Evolutionary conservation across 2,329 filamentous ascomycete species (phyloP), one percentile per base, ranked within the genome.

Genomic region (Macrophomina pseudophaseolina): DNA sequence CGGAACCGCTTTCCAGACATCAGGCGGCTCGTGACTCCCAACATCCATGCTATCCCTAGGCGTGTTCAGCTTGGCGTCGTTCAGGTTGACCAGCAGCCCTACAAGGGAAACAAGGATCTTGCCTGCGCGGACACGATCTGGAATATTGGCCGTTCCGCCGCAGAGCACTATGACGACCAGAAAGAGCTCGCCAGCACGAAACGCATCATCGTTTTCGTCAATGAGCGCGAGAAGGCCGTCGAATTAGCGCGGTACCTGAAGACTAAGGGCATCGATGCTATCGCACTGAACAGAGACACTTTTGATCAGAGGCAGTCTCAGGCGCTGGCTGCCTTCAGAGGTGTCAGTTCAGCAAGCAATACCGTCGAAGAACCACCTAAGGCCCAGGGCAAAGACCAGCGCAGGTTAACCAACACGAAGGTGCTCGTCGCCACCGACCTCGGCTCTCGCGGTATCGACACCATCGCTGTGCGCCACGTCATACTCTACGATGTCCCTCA

Each of bases 401-500:
- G 52, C 38, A 38, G 30, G 38, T 44, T 30, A 16, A 40, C 44
- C n/a, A 66, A 66, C 53, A 93, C 91, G 52, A 96, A 93, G 78
- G 94, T 97, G 11, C 87, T 99, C 46, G 94, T 99, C 3, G 95
- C 93, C 12, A 99, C 95, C 0, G 95, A 99, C 78, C 81, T 99
- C 67, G 93, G 92, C 4, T 97, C 93, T 5, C 84, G 95, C 71
- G 95, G 95, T 69, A 97, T 99, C 72, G 95, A 99, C 78, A 99
- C 95, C 0, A 81, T 97, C 35, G 91, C 92, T 18, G 94, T 98
- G 18, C 87, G 92, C 66, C 92, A 97, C 71, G 95, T 99, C 63
- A 90, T 99, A 65, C 81, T 99, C 32, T 98, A 97, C 78, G 93
- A 99, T 76, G 94, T 99, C n/a, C 95, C 95, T 4, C 94, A 98